Base-by-base conservation (phyloP, 2,329 filamentous ascomycete genomes). In the Purpureocillium lavendulum region DNA sequence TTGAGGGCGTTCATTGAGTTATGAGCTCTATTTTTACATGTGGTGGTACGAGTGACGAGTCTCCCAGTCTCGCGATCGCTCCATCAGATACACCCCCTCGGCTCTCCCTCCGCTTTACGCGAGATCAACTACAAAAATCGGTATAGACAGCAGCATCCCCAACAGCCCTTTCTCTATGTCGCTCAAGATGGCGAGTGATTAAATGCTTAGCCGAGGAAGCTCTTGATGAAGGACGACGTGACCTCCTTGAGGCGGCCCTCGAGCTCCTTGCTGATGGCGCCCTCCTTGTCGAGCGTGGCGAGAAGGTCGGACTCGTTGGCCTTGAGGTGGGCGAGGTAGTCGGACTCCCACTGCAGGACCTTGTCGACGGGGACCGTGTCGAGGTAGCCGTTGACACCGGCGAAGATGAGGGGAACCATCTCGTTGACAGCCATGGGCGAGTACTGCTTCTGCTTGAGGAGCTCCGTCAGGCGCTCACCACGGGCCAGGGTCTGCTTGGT, bases 361-460 rank as follows among this genome's bases (percentile, higher is more conserved):
- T 90, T 94, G 80, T 51, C 65, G 62, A 97, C 92, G 49, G 92
- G 92, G 52, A 98, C 77, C 56, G 50, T 63, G 75, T 98, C 92
- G 54, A 98, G 82, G 72, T 78, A 73, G 76, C 92, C 92, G 73
- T 97, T 97, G 74, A 98, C 87, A 94, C 92, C 92, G 53, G 92
- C 90, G 72, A 80, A 98, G 79, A 98, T 97, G 56, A 98, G 82
- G 55, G 92, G 92, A 75, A 98, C 92, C 90, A 97, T 97, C 77
- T 98, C 90, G 77, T 94, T 92, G 65, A 97, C 90, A 56, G 87
- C 86, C 89, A 96, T 96, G 59, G 92, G 92, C 35, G 79, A 83
- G 80, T 97, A 98, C 75, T 98, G 92, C 82, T 95, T 96, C 80
- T 98, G 92, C 84, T 97, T 97, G 61, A 96, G 84, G 54, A 96